phyloP scores from a whole-genome alignment of 805 yeast species.

The Pichia pseudocactophila region DNA sequence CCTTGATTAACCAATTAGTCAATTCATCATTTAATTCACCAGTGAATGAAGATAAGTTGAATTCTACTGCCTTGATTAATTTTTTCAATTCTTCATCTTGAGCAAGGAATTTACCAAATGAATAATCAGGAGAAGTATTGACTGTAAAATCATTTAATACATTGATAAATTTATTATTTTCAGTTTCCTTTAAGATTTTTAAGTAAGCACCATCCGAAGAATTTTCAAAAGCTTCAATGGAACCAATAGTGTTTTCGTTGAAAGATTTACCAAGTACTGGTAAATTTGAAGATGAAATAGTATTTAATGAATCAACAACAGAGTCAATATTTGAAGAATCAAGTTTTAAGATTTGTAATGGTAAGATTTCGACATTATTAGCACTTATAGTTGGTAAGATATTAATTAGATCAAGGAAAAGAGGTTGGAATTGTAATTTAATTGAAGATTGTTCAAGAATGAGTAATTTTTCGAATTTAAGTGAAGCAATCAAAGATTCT shows the following conservation, averaged over 20 bases:
- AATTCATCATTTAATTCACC: conserved; percentile 47
- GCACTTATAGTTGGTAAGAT: conserved; percentile 39
- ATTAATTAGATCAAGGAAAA: conserved; percentile 67
- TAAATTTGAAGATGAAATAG: conserved; percentile 39
- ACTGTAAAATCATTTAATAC: conserved; percentile 50
- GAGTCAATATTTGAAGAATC: conserved; percentile 32
- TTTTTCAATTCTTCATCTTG: conserved; percentile 41
- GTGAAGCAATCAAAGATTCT: conserved; percentile 36
- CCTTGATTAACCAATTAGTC: conserved; percentile 61
- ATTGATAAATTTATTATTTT: conserved; percentile 30
- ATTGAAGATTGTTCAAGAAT: conserved; percentile 58
- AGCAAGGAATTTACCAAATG: conserved; percentile 68
- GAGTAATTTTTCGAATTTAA: conserved; percentile 40
- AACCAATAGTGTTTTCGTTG: conserved; percentile 15
- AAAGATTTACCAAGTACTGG: conserved; percentile 51
- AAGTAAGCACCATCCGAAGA: conserved; percentile 71
- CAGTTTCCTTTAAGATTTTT: conserved; percentile 61
- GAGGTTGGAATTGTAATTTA: conserved; percentile 28
- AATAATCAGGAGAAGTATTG: conserved; percentile 72
- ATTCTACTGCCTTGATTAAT: conserved; percentile 36
- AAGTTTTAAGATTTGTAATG: conserved; percentile 43
- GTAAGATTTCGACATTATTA: conserved; percentile 43
- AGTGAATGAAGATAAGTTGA: conserved; percentile 36
- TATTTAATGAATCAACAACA: conserved; percentile 38
- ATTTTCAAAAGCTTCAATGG: conserved; percentile 33